Evolutionary conservation across 2,329 filamentous ascomycete species (phyloP).

Genomic region (Alternaria brassicicola): DNA sequence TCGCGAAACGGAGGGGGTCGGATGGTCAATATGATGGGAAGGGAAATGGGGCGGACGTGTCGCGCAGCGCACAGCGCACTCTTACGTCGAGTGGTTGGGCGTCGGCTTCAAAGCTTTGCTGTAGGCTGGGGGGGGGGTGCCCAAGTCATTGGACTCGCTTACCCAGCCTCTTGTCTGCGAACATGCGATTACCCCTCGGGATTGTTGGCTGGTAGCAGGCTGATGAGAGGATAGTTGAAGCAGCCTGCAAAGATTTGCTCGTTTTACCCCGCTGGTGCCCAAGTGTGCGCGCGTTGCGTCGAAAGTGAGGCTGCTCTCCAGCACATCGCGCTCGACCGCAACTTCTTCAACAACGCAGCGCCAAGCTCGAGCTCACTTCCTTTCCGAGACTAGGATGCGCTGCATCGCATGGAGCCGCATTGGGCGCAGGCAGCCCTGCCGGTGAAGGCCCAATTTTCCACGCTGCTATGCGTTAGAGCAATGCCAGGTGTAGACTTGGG

Average conservation of each 20-base stretch:
- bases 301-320: conserved; percentile 22
- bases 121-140: conserved; percentile 29
- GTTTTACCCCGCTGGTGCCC: background rate
- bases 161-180: conserved; percentile 28
- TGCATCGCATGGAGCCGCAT: conserved; percentile 20
- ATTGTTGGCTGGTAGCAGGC: conserved; percentile 4
- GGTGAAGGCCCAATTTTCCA: conserved; percentile 31
- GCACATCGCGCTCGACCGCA: conserved; percentile 22
- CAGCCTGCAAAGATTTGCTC: conserved; percentile 5
- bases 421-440: conserved; percentile 22
- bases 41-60: conserved; percentile 15
- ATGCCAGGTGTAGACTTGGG: conserved; percentile 17
- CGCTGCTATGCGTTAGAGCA: conserved; percentile 23
- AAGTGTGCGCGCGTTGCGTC: background rate
- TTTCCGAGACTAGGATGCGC: conserved; percentile 18
- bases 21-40: conserved; percentile 13
- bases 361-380: conserved; percentile 20
- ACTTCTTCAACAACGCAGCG: conserved; percentile 20
- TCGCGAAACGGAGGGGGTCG: conserved; percentile 3
- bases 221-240: background rate
- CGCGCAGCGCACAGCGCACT: conserved; percentile 26
- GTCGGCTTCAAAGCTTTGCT: conserved; percentile 26
- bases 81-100: conserved; percentile 37
- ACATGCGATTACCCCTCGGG: conserved; percentile 18
- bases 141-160: conserved; percentile 35